Evolutionary conservation across 1,284 basidiomycete genomes (phyloP).

Genomic region (Cutaneotrichosporon sp.): DNA sequence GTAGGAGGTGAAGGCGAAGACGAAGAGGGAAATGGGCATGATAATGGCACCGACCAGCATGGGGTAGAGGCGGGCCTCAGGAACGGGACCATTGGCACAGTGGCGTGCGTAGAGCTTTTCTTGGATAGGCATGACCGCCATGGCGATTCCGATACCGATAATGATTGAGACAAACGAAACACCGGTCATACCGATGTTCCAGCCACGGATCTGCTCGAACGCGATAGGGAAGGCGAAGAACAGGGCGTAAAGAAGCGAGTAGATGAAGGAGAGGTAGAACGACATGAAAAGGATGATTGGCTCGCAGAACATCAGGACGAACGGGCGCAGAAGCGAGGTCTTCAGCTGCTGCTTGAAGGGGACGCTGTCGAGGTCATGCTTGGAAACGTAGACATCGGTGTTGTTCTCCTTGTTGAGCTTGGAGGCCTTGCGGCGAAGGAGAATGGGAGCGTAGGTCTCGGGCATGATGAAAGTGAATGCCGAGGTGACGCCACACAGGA

Average conservation of each 20-base stretch:
- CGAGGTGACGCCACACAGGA: constrained; percentile 41
- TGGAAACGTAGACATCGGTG: constrained; percentile 39
- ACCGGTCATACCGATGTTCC: constrained; percentile 43
- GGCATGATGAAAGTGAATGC: constrained; percentile 36
- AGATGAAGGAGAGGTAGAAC: constrained; percentile 52
- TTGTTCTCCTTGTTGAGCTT: constrained; percentile 46
- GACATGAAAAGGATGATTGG: constrained; percentile 50
- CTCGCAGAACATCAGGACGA: constrained; percentile 49
- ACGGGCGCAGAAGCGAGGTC: constrained; percentile 45
- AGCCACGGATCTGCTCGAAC: constrained; percentile 46
- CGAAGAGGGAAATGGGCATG: constrained; percentile 49
- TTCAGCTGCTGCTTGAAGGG: constrained; percentile 40
- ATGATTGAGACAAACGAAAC: constrained; percentile 44
- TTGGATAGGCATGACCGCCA: constrained; percentile 33
- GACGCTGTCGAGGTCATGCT: constrained; percentile 37
- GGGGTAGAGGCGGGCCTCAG: constrained; percentile 36
- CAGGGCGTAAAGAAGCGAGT: constrained; percentile 44
- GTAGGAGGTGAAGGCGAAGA: constrained; percentile 44
- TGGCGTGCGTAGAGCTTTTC: constrained; percentile 36
- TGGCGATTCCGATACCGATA: constrained; percentile 37
- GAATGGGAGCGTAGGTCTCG: constrained; percentile 47
- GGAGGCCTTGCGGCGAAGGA: constrained; percentile 42
- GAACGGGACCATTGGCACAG: constrained; percentile 21
- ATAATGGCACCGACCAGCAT: constrained; percentile 39
- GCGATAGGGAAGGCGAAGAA: constrained; percentile 47